Evolutionary conservation across 306 rosid species (phyloP), one percentile per base, ranked within the genome.

Genomic region (Rubus parviflorus): DNA sequence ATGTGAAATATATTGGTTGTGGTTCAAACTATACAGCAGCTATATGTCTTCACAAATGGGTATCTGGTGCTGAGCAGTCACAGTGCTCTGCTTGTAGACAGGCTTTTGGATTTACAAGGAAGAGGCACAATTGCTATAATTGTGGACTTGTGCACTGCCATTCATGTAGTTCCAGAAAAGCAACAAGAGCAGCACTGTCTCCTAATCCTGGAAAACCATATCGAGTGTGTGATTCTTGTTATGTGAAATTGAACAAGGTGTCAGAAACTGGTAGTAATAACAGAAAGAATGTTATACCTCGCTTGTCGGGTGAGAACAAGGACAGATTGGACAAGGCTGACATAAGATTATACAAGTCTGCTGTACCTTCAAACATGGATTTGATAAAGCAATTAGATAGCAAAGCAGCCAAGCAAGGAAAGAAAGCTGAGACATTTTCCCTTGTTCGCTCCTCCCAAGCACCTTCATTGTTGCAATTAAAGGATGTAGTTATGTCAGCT

Each of bases 61-160:
- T 91, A 74, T 92, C 97, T 40, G 88, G 98, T 61, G 88, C 94
- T 23, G 99, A 96, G 86, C 99, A 92, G 85, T 89, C 99, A 49
- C 99, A 96, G 80, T 96, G 98, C 86, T 92, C 96, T 77, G 81
- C 97, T 80, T 96, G 99, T 85, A 90, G 97, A 83, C 99, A 91
- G 91, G 92, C 98, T 75, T 96, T 96, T 82, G 97, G 98, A 48
- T 96, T 96, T 84, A 92, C 98, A 47, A 88, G 96, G 81, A 95
- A 96, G 88, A 90, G 98, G 87, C 99, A 96, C 77, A 96, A 92
- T 83, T 96, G 99, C 81, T 96, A 96, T 84, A 92, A 96, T 69
- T 96, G 99, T 84, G 99, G 99, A 80, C 97, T 96, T 75, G 99
- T 92, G 68, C 99, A 96, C 73, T 96, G 99, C 90, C 99, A 96